phyloP scores from a whole-genome alignment of 179 eudicot species.

The Camellia oleifera region DNA sequence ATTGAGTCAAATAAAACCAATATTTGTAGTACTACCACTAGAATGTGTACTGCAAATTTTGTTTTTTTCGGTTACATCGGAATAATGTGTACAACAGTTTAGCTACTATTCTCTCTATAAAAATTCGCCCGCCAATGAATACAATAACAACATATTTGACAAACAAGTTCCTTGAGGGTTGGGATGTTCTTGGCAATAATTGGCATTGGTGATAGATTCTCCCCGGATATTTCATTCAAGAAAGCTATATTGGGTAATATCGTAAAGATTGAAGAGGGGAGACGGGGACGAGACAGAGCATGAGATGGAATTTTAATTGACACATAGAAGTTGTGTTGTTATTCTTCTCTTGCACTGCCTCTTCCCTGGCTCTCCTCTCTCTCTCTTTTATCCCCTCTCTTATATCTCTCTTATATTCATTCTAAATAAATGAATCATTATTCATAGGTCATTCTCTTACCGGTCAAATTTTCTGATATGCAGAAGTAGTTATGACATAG shows the following conservation, averaged over 20 bases:
- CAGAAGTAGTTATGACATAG: background rate
- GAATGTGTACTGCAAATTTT: background rate
- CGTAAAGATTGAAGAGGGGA: constrained; percentile 20
- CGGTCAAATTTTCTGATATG: too few species aligned
- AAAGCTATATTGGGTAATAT: background rate
- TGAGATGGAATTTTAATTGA: constrained; percentile 32
- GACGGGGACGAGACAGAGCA: constrained; percentile 47
- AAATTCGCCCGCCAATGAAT: background rate
- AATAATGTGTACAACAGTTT: too few species aligned
- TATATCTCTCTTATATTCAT: background rate
- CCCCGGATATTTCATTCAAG: too few species aligned
- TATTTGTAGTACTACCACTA: background rate
- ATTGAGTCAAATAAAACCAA: background rate
- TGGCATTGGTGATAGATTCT: background rate
- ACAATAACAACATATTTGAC: background rate
- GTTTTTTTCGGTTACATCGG: too few species aligned
- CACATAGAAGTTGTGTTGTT: constrained; percentile 16
- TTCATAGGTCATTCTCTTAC: too few species aligned
- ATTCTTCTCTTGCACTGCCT: constrained; percentile 58
- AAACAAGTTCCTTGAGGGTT: too few species aligned
- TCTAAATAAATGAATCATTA: background rate
- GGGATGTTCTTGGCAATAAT: background rate
- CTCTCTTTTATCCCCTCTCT: background rate
- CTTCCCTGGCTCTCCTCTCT: constrained; percentile 53
- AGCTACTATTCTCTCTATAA: too few species aligned